These are phyloP conservation scores for Sugiyamaella pinicola DNA, from an alignment of 1,139 yeast species.

Conservation along the genomic window DNA sequence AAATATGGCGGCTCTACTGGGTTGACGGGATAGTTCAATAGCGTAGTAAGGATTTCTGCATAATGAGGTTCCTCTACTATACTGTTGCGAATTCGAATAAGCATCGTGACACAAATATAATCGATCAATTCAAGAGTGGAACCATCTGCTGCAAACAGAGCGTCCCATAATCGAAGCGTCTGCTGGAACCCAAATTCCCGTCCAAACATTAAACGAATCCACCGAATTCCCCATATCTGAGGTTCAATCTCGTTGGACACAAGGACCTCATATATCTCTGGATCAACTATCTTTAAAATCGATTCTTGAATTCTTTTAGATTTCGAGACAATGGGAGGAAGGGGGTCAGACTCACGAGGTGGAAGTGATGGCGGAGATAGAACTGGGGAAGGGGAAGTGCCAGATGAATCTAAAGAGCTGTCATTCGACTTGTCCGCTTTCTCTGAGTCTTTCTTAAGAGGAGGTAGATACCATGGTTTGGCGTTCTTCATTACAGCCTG, in stretches of 20 bases:
- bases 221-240: constrained; percentile 63
- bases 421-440: background rate
- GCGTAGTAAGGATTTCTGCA: constrained; percentile 38
- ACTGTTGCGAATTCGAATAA: constrained; percentile 38
- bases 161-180: constrained; percentile 44
- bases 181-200: constrained; percentile 49
- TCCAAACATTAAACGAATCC: constrained; percentile 54
- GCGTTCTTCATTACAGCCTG: constrained; percentile 40
- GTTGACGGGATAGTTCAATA: constrained; percentile 40
- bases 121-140: constrained; percentile 40
- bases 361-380: background rate
- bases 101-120: constrained; percentile 41
- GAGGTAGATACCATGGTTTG: constrained; percentile 38
- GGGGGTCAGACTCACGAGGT: constrained; percentile 20
- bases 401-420: too few species aligned
- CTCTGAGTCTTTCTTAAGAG: constrained; percentile 6
- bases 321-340: constrained; percentile 39
- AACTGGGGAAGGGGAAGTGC: too few species aligned
- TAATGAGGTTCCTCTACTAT: constrained; percentile 34
- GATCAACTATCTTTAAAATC: constrained; percentile 44
- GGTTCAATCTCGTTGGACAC: constrained; percentile 54
- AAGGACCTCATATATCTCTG: constrained; percentile 39
- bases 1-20: constrained; percentile 21
- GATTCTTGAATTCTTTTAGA: constrained; percentile 42
- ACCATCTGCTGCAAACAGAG: constrained; percentile 42